These are phyloP conservation scores for Hanseniaspora mollemarum DNA, from an alignment of 805 yeast genomes.

Conservation along the genomic window DNA sequence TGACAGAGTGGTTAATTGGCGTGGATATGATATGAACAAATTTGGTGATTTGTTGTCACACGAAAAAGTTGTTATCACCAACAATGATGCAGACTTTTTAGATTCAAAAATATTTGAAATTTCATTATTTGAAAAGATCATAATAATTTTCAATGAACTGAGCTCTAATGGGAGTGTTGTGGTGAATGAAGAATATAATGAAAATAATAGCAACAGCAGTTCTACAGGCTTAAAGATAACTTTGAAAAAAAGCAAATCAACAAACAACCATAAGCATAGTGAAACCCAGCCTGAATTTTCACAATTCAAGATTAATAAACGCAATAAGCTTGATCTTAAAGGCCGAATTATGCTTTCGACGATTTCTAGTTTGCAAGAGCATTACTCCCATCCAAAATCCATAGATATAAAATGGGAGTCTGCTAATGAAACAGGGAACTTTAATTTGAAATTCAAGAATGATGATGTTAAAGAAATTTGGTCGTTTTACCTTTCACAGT, in stretches of 20 bases:
- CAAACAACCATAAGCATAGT: not conserved
- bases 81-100: conserved; percentile 28
- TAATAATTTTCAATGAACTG: conserved; percentile 41
- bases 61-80: conserved; percentile 47
- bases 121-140: conserved; percentile 67
- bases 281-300: not conserved
- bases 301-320: conserved; percentile 18
- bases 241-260: conserved; percentile 23
- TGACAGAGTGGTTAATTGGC: conserved; percentile 79
- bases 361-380: conserved; percentile 36
- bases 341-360: conserved; percentile 76
- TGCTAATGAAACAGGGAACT: conserved; percentile 73
- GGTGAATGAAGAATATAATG: not conserved
- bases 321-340: conserved; percentile 47
- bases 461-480: conserved; percentile 79
- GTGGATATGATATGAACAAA: conserved; percentile 65
- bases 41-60: conserved; percentile 78
- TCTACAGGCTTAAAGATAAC: conserved; percentile 35
- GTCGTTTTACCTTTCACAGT: conserved; percentile 40
- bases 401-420: conserved; percentile 68
- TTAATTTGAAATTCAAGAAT: conserved; percentile 66
- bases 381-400: conserved; percentile 43
- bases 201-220: conserved; percentile 33
- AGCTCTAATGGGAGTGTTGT: not conserved
- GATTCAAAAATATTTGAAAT: conserved; percentile 66